These are phyloP conservation scores for Achlya hypogyna DNA, from an alignment of 352 stramenopile genomes.

Conservation along the genomic window DNA sequence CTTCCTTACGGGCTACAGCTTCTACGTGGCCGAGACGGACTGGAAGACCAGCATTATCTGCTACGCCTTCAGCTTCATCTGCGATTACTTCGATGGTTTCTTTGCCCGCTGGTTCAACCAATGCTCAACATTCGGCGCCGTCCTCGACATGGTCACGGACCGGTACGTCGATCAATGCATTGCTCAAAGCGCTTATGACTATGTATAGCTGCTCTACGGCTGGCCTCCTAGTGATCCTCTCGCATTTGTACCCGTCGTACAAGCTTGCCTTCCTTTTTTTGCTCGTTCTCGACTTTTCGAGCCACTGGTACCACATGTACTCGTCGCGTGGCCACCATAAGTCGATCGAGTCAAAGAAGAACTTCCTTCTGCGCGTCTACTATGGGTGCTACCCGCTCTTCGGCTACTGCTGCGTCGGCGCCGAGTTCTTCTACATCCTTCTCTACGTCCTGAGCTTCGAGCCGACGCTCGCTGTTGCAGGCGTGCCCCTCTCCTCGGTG, in stretches of 20 bases:
- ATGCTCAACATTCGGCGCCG: slow-evolving; percentile 90
- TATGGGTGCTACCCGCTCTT: slow-evolving; percentile 90
- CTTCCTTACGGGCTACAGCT: slow-evolving; percentile 72
- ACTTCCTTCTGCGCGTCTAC: slow-evolving; percentile 92
- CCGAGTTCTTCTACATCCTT: slow-evolving; percentile 88
- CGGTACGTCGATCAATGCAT: slow-evolving; percentile 27
- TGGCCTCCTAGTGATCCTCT: slow-evolving; percentile 91
- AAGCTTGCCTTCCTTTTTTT: slow-evolving; percentile 81
- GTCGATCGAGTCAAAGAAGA: slow-evolving; percentile 81
- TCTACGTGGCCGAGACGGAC: slow-evolving; percentile 64
- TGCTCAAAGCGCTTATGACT: slow-evolving; percentile 9
- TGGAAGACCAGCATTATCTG: slow-evolving; percentile 74
- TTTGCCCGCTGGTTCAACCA: slow-evolving; percentile 95
- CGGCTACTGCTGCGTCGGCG: slow-evolving; percentile 88
- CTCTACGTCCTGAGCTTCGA: slow-evolving; percentile 86
- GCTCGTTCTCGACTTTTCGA: slow-evolving; percentile 94
- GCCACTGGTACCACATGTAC: slow-evolving; percentile 98
- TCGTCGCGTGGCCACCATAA: slow-evolving; percentile 94
- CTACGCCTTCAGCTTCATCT: slow-evolving; percentile 94
- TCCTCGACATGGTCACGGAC: slow-evolving; percentile 99
- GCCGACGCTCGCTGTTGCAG: slow-evolving; percentile 48
- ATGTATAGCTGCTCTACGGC: slow-evolving; percentile 84
- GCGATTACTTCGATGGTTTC: slow-evolving; percentile 97
- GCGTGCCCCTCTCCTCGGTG: slow-evolving; percentile 50
- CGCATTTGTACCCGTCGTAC: slow-evolving; percentile 83